Evolutionary conservation across 768 basidiomycete species (phyloP).

Genomic region (Suillus americanus): DNA sequence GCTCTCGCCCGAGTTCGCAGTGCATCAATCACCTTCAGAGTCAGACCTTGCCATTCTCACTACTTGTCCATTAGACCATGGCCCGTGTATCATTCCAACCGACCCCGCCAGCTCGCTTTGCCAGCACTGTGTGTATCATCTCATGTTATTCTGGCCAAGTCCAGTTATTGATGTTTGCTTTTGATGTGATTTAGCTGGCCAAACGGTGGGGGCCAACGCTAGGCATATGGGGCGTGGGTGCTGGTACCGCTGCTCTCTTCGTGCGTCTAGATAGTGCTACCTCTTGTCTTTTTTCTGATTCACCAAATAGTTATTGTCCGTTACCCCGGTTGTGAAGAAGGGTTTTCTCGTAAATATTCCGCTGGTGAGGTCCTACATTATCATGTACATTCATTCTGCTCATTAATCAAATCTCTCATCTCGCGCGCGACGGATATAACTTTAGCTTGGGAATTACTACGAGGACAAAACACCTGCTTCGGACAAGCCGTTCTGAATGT

Average conservation of each 20-base stretch:
- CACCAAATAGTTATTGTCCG: conserved; percentile 61
- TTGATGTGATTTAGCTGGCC: conserved; percentile 34
- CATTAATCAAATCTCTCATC: conserved; percentile 5
- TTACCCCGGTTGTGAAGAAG: conserved; percentile 81
- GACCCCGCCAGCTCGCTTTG: conserved; percentile 37
- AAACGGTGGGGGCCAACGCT: conserved; percentile 62
- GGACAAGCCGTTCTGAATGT: conserved; percentile 77
- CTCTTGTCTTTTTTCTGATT: conserved; percentile 3
- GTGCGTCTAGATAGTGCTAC: conserved; percentile 36
- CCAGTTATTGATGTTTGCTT: neutral
- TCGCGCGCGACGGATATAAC: conserved; percentile 2
- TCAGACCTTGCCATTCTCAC: neutral
- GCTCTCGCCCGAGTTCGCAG: conserved; percentile 7
- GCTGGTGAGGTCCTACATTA: conserved; percentile 48
- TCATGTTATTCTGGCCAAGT: conserved; percentile 1
- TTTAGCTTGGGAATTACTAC: conserved; percentile 68
- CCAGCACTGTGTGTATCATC: conserved; percentile 37
- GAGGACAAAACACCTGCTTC: conserved; percentile 78
- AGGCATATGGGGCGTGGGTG: conserved; percentile 71
- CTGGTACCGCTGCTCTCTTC: conserved; percentile 64
- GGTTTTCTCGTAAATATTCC: conserved; percentile 74
- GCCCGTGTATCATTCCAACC: conserved; percentile 40
- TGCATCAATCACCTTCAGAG: neutral
- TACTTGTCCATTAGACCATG: conserved; percentile 36
- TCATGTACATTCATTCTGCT: neutral